phyloP scores from a whole-genome alignment of 257 asterid genomes.

The Solanum ahanhuiri region DNA sequence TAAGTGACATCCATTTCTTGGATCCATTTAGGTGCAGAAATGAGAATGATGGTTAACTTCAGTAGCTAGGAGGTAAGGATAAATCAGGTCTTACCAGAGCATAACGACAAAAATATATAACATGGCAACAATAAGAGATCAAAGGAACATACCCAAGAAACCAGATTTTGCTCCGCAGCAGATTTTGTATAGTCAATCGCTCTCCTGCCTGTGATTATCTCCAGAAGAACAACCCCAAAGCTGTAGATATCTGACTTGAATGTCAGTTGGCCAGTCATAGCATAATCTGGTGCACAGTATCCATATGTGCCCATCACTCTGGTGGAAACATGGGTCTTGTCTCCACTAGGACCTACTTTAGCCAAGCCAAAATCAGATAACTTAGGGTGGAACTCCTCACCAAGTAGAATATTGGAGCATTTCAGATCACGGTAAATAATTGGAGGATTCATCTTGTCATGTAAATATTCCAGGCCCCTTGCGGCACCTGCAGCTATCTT shows the following conservation, averaged over 20 bases:
- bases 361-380: slow-evolving; percentile 90
- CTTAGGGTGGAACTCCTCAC: slow-evolving; percentile 56
- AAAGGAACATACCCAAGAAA: slow-evolving; percentile 47
- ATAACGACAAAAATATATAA: neutral
- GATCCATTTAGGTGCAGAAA: neutral
- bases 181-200: slow-evolving; percentile 44
- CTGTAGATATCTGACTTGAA: slow-evolving; percentile 78
- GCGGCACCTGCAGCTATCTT: slow-evolving; percentile 86
- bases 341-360: slow-evolving; percentile 69
- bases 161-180: slow-evolving; percentile 41
- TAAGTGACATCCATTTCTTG: neutral
- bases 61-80: neutral
- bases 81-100: neutral
- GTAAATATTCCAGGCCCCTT: slow-evolving; percentile 73
- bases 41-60: neutral
- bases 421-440: slow-evolving; percentile 76
- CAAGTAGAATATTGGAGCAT: slow-evolving; percentile 69
- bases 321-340: slow-evolving; percentile 70
- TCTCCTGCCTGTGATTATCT: slow-evolving; percentile 68
- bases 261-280: slow-evolving; percentile 78
- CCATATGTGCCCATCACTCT: slow-evolving; percentile 95
- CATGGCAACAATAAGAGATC: neutral
- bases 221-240: slow-evolving; percentile 80
- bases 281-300: slow-evolving; percentile 83
- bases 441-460: slow-evolving; percentile 60